Evolutionary conservation across 768 basidiomycete species (phyloP).

Genomic region (Fibroporia radiculosa): DNA sequence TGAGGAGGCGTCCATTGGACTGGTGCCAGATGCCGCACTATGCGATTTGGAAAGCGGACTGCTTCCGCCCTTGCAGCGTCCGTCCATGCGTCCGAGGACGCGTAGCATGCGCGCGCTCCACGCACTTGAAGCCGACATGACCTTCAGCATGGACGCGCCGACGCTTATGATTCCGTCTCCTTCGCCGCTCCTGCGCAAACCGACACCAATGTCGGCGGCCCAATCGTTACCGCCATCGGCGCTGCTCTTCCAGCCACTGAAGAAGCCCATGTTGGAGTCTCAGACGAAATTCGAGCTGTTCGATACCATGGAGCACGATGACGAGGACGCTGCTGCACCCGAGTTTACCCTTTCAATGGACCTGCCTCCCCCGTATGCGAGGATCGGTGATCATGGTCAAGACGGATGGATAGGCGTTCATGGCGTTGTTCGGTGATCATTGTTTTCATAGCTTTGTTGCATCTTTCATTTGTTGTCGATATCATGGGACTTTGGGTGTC

Average conservation of each 20-base stretch:
- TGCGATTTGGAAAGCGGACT: slow-evolving; percentile 9
- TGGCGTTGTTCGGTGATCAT: not conserved
- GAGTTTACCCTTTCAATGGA: slow-evolving; percentile 22
- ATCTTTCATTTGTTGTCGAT: not conserved
- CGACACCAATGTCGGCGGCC: slow-evolving; percentile 11
- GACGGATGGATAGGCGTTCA: not conserved
- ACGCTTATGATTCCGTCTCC: not conserved
- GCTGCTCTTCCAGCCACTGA: slow-evolving; percentile 9
- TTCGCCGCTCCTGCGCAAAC: slow-evolving; percentile 1
- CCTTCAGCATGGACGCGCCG: not conserved
- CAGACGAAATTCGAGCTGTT: slow-evolving; percentile 5
- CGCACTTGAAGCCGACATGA: slow-evolving; percentile 1
- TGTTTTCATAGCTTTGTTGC: no score
- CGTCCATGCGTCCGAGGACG: slow-evolving; percentile 17
- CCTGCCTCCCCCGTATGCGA: slow-evolving; percentile 9
- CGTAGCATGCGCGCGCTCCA: slow-evolving; percentile 16
- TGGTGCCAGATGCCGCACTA: slow-evolving; percentile 5
- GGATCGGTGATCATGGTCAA: not conserved
- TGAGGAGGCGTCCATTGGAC: slow-evolving; percentile 7
- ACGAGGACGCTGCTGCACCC: not conserved
- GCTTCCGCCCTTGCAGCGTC: slow-evolving; percentile 6
- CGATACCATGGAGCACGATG: not conserved
- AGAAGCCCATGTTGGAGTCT: slow-evolving; percentile 11
- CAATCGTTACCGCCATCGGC: slow-evolving; percentile 6
- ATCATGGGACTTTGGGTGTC: not conserved